Evolutionary conservation across 345 rosid genomes (phyloP).

Genomic region (rapeseed (Brassica napus)): Da-Ae NC_063446.1:14493501-14494000

Average conservation of each 20-base stretch:
- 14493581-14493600: constrained; percentile 97
- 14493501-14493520: neutral
- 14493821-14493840: neutral
- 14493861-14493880: neutral
- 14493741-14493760: too few relatives aligned
- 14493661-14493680: neutral
- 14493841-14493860: neutral
- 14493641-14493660: constrained; percentile 73
- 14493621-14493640: constrained; percentile 89
- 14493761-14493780: too few relatives aligned
- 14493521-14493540: neutral
- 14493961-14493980: neutral
- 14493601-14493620: constrained; percentile 82
- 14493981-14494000: neutral
- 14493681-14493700: neutral
- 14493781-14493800: too few relatives aligned
- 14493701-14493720: neutral
- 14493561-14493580: constrained; percentile 84
- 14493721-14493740: too few relatives aligned
- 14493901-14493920: neutral
- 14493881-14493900: neutral
- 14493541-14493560: neutral
- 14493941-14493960: neutral
- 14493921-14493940: neutral
- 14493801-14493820: neutral